Evolutionary conservation across 2,329 filamentous ascomycete genomes (phyloP), one percentile per base, ranked within the genome.

Genomic region (Fusarium praegraminearum): DNA sequence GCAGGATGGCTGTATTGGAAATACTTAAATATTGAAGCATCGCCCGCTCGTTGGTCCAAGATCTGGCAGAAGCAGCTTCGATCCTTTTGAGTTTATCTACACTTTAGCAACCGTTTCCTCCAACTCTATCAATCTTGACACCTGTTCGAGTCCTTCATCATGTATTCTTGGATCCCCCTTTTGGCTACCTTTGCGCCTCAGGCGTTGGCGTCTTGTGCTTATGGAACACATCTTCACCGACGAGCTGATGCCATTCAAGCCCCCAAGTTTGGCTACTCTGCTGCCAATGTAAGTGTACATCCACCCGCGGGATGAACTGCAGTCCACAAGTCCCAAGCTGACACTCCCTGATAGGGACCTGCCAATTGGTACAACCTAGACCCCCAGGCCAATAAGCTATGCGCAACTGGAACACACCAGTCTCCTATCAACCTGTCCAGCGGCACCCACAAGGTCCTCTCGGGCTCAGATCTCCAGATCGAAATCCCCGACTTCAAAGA

Each of bases 351-450:
- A 30, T 1, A 77, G 40, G 86, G 86, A 8, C 86, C 86, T 1
- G 77, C 86, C 57, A 85, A 84, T 76, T 89, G 86, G 86, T 80
- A 83, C 38, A 77, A 77, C 7, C 78, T 87, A 28, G 76, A 80
- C 49, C 62, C 70, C 13, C 77, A 78, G 18, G 66, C 66, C 26
- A 86, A 87, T 75, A 73, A 75, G 12, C 75, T 79, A 13, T 89
- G 87, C 74, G 82, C 81, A 40, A 77, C 74, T 4, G 86, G 87
- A 36, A 80, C 70, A 16, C 76, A 80, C 54, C 87, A 89, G 75
- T 88, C 86, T 1, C 87, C 87, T 55, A 87, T 89, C 75, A 83
- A 87, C 74, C 76, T 89, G 66, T 78, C 68, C 7, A 45, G 67
- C 1, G 70, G 70, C 1, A 53, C 70, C 70, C 82, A 73, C 77